These are phyloP conservation scores for Wickerhamomyces bovis DNA, from an alignment of 805 yeast species.

Conservation along the genomic window DNA sequence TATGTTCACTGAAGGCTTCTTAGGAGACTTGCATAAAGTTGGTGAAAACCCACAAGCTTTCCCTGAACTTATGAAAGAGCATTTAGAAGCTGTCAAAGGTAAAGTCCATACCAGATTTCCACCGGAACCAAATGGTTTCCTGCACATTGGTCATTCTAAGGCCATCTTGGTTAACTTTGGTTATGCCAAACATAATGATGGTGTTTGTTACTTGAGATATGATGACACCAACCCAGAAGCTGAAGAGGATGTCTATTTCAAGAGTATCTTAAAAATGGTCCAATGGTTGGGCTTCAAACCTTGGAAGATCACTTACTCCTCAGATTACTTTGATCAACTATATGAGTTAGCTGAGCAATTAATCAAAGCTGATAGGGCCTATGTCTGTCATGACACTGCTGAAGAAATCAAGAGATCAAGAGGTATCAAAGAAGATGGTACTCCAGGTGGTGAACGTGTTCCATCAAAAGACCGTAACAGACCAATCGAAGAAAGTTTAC, in stretches of 20 bases:
- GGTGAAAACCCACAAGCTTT: slow-evolving; percentile 91
- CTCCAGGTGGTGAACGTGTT: slow-evolving; percentile 86
- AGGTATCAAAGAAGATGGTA: slow-evolving; percentile 88
- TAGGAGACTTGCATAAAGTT: slow-evolving; percentile 91
- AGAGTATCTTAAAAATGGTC: slow-evolving; percentile 77
- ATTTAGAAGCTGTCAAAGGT: slow-evolving; percentile 72
- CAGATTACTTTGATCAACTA: slow-evolving; percentile 88
- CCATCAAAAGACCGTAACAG: slow-evolving; percentile 75
- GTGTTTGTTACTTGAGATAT: slow-evolving; percentile 85
- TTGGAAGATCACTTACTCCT: slow-evolving; percentile 90
- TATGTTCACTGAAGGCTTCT: slow-evolving; percentile 93
- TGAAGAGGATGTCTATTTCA: slow-evolving; percentile 88
- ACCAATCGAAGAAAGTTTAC: slow-evolving; percentile 66
- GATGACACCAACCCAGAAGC: slow-evolving; percentile 99
- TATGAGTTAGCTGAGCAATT: slow-evolving; percentile 85
- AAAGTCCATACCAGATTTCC: slow-evolving; percentile 93
- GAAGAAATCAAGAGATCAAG: slow-evolving; percentile 88
- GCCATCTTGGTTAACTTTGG: slow-evolving; percentile 98
- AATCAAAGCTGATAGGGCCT: slow-evolving; percentile 66
- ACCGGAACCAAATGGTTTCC: slow-evolving; percentile 96
- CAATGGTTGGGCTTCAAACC: slow-evolving; percentile 94
- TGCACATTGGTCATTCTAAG: slow-evolving; percentile 96
- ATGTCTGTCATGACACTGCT: slow-evolving; percentile 88
- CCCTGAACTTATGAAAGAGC: slow-evolving; percentile 80
- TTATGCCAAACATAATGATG: slow-evolving; percentile 81